Evolutionary conservation across 2,329 filamentous ascomycete genomes (phyloP), one percentile per base, ranked within the genome.

Genomic region (Monilinia polystroma): DNA sequence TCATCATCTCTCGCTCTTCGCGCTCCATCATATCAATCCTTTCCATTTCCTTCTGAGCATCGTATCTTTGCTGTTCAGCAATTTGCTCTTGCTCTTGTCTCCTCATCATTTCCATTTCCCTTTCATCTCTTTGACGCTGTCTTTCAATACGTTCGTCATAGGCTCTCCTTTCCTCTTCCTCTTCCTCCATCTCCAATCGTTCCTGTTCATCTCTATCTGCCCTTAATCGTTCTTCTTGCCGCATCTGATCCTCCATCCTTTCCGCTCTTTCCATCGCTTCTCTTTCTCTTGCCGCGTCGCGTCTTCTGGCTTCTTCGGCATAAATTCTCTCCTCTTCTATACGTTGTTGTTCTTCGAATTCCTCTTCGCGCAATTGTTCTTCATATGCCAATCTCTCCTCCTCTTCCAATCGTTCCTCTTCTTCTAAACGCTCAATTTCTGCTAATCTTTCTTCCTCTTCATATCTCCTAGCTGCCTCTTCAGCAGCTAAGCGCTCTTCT

Each of bases 101-200:
- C n/a, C 51, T 51, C 7, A 29, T 16, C 16, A 47, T 53, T 55
- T 66, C 64, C 51, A 41, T 54, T 41, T 54, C 52, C 12, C 35
- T 45, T 45, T 49, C 53, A 32, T 66, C 67, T 18, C 53, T 23
- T 68, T 43, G 51, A 18, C 35, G 41, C 56, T 66, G 38, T 43
- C 58, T 57, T 16, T 57, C 55, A 0, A 18, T 43, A 32, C 60
- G 20, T 20, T 63, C 65, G n/a, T 64, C 29, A 4, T 64, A 52
- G 2, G 60, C 59, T 11, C 66, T 64, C 26, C 62, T 49, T 38
- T 67, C 59, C n/a, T 66, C 57, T 7, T 66, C 63, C 43, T 66
- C 66, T 12, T 67, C 59, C 11, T 66, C 64, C 32, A 63, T 58
- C 52, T 66, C 51, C n/a, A 66, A 45, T 23, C 55, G 47, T 52